These are phyloP conservation scores for Nicotiana undulata DNA, from an alignment of 257 asterid genomes.

Conservation along the genomic window DNA sequence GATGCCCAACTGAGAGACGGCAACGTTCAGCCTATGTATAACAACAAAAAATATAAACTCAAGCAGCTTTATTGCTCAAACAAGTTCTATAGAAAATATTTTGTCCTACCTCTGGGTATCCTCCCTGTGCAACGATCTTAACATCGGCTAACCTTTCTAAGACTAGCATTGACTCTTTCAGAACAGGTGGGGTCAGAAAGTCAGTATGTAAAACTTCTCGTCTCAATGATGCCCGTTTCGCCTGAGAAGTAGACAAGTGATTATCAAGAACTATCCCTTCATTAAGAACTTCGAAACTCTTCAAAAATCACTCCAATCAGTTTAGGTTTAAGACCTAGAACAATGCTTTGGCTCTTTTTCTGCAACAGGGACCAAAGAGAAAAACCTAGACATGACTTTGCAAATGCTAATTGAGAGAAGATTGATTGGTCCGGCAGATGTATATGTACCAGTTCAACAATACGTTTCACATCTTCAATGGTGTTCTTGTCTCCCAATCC, in stretches of 20 bases:
- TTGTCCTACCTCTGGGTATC: conserved; percentile 80
- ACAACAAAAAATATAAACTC: background rate
- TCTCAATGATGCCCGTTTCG: conserved; percentile 66
- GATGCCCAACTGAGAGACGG: conserved; percentile 89
- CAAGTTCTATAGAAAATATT: background rate
- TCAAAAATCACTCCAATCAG: background rate
- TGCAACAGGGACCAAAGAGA: background rate
- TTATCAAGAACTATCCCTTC: background rate
- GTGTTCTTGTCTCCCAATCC: conserved; percentile 54
- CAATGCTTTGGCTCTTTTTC: background rate
- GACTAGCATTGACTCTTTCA: conserved; percentile 58
- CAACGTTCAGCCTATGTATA: conserved; percentile 76
- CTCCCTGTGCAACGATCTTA: conserved; percentile 71
- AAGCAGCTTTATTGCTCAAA: conserved; percentile 6
- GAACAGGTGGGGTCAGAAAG: conserved; percentile 75
- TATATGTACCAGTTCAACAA: conserved; percentile 65
- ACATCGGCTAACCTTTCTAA: conserved; percentile 54
- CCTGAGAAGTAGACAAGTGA: conserved; percentile 32
- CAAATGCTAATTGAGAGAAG: background rate
- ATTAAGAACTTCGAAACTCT: background rate
- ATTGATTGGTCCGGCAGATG: background rate
- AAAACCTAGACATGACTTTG: background rate
- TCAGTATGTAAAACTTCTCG: conserved; percentile 71
- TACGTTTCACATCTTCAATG: conserved; percentile 58
- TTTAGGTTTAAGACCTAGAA: background rate